phyloP scores from a whole-genome alignment of 2,329 filamentous ascomycete species.

The Arthrobotrys entomopaga region DNA sequence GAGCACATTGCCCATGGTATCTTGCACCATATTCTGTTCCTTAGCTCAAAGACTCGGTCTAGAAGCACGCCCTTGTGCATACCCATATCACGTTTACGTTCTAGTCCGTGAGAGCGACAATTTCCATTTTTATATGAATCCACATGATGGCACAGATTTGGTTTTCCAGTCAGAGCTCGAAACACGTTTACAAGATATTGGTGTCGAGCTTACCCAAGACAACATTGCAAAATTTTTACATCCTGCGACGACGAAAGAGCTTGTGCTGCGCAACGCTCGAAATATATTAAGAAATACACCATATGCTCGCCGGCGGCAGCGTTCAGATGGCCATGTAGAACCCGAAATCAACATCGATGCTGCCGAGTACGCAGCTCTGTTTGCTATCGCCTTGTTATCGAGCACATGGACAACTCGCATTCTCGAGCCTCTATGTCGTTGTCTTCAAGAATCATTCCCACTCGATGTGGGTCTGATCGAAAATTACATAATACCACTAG shows the following conservation, averaged over 20 bases:
- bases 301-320: slow-evolving; percentile 63
- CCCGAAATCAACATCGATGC: slow-evolving; percentile 61
- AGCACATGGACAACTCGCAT: slow-evolving; percentile 59
- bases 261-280: slow-evolving; percentile 78
- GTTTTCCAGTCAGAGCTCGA: slow-evolving; percentile 36
- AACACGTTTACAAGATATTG: slow-evolving; percentile 60
- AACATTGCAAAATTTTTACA: slow-evolving; percentile 64
- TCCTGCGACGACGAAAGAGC: slow-evolving; percentile 72
- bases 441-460: slow-evolving; percentile 61
- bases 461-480: slow-evolving; percentile 63
- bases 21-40: slow-evolving; percentile 84
- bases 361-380: slow-evolving; percentile 62
- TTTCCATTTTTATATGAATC: slow-evolving; percentile 68
- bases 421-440: slow-evolving; percentile 61
- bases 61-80: slow-evolving; percentile 79
- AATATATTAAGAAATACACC: slow-evolving; percentile 82
- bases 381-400: slow-evolving; percentile 61
- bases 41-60: slow-evolving; percentile 79
- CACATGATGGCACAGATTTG: slow-evolving; percentile 37
- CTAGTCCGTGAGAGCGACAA: slow-evolving; percentile 71
- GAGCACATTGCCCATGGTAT: slow-evolving; percentile 85
- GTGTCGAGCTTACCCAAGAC: slow-evolving; percentile 61
- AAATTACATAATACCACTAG: slow-evolving; percentile 61
- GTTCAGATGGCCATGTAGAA: slow-evolving; percentile 44
- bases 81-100: slow-evolving; percentile 85